A percentile compares a stretch with the other conserved stretches of the same genome.
Evolutionary conservation across 2,329 filamentous ascomycete species (phyloP).

Genomic region (Juglanconis sp.): DNA sequence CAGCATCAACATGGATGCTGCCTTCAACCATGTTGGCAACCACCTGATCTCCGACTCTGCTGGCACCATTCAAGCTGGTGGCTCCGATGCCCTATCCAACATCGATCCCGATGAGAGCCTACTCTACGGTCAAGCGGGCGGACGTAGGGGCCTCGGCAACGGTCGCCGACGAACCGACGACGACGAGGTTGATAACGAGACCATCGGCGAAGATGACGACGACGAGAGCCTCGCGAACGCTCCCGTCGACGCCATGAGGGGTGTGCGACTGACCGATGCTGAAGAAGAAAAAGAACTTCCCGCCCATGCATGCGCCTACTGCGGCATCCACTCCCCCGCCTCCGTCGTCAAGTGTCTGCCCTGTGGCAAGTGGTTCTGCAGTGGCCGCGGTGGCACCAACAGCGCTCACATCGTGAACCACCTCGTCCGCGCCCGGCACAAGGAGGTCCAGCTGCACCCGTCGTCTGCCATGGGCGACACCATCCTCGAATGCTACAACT

Average conservation of each 20-base stretch:
- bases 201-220: conserved; percentile 74
- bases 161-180: conserved; percentile 65
- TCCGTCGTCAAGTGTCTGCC: conserved; percentile 94
- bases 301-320: conserved; percentile 96
- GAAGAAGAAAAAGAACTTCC: conserved; percentile 91
- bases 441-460: conserved; percentile 96
- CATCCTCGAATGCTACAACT: conserved; percentile 97
- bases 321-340: conserved; percentile 92
- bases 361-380: conserved; percentile 99
- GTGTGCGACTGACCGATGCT: conserved; percentile 52
- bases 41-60: conserved; percentile 81
- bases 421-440: conserved; percentile 92
- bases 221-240: conserved; percentile 73
- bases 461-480: conserved; percentile 92
- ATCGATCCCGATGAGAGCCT: conserved; percentile 78
- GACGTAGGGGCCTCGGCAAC: conserved; percentile 48
- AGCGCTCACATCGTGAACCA: conserved; percentile 99
- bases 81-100: conserved; percentile 69
- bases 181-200: conserved; percentile 85
- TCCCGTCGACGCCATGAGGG: conserved; percentile 71
- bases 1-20: conserved; percentile 62
- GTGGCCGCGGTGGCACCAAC: conserved; percentile 90
- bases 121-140: conserved; percentile 67
- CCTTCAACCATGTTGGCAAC: conserved; percentile 85
- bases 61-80: conserved; percentile 81